phyloP scores from a whole-genome alignment of 306 rosid species.

The Benincasa hispida region DNA sequence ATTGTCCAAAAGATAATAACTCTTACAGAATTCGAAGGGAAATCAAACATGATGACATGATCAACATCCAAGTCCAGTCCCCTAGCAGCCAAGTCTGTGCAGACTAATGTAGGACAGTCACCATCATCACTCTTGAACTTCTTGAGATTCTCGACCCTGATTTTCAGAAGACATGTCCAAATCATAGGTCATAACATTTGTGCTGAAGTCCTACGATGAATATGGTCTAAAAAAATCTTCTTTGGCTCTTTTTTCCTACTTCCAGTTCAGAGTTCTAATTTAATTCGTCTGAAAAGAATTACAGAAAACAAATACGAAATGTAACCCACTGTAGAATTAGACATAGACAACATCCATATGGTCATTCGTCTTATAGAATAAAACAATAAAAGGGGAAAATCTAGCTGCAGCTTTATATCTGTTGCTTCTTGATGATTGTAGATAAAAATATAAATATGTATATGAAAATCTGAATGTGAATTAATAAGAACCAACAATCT shows the following conservation, averaged over 20 bases:
- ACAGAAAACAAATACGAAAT: no score
- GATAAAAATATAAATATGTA: not conserved
- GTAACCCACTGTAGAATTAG: no score
- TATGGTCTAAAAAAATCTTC: not conserved
- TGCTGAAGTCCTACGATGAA: not conserved
- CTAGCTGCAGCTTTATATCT: not conserved
- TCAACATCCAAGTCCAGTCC: constrained; percentile 95
- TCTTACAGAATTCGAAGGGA: constrained; percentile 75
- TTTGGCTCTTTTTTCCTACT: not conserved
- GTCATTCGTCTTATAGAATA: no score
- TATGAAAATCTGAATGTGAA: not conserved
- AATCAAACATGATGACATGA: constrained; percentile 97
- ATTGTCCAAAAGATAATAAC: constrained; percentile 6
- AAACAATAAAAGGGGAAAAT: not conserved
- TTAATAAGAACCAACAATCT: no score
- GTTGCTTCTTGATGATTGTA: not conserved
- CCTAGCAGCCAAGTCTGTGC: constrained; percentile 96
- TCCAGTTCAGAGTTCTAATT: not conserved
- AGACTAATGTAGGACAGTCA: constrained; percentile 90
- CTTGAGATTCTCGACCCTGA: constrained; percentile 91
- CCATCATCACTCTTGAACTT: constrained; percentile 73
- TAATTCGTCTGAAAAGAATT: no score
- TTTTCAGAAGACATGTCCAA: not conserved
- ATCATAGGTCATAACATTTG: no score
- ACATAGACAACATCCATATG: no score